phyloP scores from a whole-genome alignment of 2,329 filamentous ascomycete species.

The Colletotrichum filicis region DNA sequence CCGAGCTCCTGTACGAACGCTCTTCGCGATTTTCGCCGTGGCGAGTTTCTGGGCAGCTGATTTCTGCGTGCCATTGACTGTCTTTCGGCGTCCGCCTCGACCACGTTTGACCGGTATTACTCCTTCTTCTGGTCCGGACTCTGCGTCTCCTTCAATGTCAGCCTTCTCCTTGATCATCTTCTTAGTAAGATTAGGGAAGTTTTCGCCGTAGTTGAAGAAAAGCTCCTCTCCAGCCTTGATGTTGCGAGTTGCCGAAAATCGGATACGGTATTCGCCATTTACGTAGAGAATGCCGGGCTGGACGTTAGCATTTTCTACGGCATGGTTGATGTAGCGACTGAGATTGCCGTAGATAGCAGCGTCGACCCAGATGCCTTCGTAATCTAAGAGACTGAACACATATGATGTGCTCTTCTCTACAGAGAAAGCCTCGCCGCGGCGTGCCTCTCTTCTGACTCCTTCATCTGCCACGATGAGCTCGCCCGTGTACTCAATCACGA shows the following conservation, averaged over 20 bases:
- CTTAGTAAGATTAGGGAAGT: conserved; percentile 71
- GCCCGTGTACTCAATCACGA: conserved; percentile 83
- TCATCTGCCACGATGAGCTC: conserved; percentile 79
- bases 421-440: conserved; percentile 70
- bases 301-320: conserved; percentile 66
- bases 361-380: conserved; percentile 76
- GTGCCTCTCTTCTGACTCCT: conserved; percentile 73
- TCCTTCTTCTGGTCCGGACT: conserved; percentile 11
- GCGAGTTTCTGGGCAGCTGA: conserved; percentile 9
- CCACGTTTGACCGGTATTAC: conserved; percentile 15
- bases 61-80: conserved; percentile 9
- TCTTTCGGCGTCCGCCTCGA: conserved; percentile 14
- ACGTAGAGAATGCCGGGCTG: conserved; percentile 76
- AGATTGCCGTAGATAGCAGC: conserved; percentile 83
- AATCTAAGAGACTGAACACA: conserved; percentile 68
- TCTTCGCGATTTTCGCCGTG: conserved; percentile 31
- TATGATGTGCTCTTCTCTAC: conserved; percentile 72
- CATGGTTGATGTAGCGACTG: conserved; percentile 86
- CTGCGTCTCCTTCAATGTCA: conserved; percentile 36
- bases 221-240: conserved; percentile 80
- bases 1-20: conserved; percentile 29
- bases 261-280: conserved; percentile 81
- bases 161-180: conserved; percentile 59
- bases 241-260: conserved; percentile 74
- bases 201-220: conserved; percentile 83